Conservation (phyloP, 2,329 filamentous ascomycete species). For the Colletotrichum theobromicola region DNA sequence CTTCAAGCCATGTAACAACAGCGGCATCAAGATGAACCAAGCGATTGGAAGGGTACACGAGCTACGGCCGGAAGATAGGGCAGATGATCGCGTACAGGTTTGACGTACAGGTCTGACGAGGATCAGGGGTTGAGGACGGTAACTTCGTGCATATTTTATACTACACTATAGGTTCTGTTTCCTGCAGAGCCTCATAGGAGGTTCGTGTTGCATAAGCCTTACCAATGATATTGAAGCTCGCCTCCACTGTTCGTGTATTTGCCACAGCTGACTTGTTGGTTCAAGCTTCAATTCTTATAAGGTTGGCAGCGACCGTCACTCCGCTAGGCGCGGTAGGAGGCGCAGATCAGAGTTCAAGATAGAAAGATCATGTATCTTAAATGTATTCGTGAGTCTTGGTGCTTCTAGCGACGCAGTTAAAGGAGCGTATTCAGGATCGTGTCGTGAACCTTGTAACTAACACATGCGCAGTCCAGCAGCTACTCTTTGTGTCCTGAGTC, state of each 20-base stretch:
- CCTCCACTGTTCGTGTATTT: neutral
- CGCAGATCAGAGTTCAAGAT: no score
- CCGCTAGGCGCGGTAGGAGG: no score
- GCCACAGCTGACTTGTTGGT: neutral
- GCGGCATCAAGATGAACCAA: neutral
- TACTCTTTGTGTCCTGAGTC: neutral
- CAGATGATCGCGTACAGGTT: neutral
- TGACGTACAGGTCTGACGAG: neutral
- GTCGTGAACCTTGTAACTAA: rapidly evolving
- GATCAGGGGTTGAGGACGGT: neutral
- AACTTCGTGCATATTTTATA: neutral
- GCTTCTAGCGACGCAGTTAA: rapidly evolving
- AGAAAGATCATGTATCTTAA: no score
- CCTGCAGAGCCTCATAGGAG: neutral
- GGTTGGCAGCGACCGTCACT: no score
- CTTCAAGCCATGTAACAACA: neutral
- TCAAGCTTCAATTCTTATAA: neutral
- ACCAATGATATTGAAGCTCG: neutral
- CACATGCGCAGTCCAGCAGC: neutral
- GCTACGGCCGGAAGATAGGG: neutral
- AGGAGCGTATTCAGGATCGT: rapidly evolving
- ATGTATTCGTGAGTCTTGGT: neutral
- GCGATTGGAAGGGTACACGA: neutral
- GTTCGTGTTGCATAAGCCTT: neutral
- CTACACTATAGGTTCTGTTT: neutral